A percentile compares a stretch with the other conserved stretches of the same genome.
Evolutionary conservation across 306 rosid species (phyloP).

Genomic region (Amphicarpaea edgeworthii): DNA sequence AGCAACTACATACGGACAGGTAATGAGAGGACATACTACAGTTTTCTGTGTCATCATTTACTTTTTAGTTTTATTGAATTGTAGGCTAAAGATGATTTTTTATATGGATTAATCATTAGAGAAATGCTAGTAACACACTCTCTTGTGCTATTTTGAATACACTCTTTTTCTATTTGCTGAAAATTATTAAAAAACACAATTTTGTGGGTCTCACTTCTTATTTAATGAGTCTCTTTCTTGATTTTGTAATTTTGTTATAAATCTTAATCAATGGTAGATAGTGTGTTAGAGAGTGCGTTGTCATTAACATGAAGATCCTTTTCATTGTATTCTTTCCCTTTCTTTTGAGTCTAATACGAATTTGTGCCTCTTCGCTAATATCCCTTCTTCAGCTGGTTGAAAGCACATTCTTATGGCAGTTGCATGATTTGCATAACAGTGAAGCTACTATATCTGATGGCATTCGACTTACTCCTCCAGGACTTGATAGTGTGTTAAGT

Average conservation of each 20-base stretch:
- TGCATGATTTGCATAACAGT: constrained; percentile 74
- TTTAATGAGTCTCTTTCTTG: neutral
- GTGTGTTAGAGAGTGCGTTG: neutral
- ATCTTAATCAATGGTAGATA: neutral
- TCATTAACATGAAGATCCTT: constrained; percentile 11
- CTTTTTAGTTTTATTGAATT: constrained; percentile 18
- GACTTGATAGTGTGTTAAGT: constrained; percentile 56
- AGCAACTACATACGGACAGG: constrained; percentile 91
- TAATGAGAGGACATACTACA: constrained; percentile 36
- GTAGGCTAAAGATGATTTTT: neutral
- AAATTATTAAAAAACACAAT: neutral
- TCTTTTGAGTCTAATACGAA: constrained; percentile 27
- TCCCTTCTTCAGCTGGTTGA: constrained; percentile 74
- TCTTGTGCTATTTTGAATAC: neutral
- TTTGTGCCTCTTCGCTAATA: neutral
- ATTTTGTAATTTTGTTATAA: neutral
- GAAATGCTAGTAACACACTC: neutral
- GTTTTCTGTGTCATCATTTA: constrained; percentile 24
- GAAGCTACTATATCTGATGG: constrained; percentile 70
- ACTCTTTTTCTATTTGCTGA: neutral
- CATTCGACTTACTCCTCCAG: constrained; percentile 68
- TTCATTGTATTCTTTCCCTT: constrained; percentile 15
- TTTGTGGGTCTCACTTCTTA: neutral
- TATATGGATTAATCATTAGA: neutral
- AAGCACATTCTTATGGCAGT: constrained; percentile 73